Percentiles rank a stretch among this genome's conserved stretches.
Evolutionary conservation across 352 stramenopile species (phyloP).

Genomic region (Globisporangium viniferum): DNA sequence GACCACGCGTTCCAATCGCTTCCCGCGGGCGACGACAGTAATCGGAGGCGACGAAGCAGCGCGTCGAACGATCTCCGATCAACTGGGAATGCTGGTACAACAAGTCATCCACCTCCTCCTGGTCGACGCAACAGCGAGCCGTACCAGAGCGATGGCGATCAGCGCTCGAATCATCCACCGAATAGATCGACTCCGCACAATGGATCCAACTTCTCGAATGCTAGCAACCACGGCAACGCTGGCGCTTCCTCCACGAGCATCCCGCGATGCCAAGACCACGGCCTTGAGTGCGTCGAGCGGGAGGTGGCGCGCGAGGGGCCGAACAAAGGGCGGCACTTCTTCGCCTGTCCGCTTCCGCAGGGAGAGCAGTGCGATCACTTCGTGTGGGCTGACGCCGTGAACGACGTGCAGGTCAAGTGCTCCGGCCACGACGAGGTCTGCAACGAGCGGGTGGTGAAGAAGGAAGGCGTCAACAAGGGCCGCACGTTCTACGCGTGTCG

Average conservation of each 20-base stretch:
- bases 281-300: conserved; percentile 45
- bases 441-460: conserved; percentile 55
- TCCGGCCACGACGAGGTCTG: conserved; percentile 61
- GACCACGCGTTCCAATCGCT: not conserved
- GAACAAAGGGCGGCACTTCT: conserved; percentile 94
- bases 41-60: not conserved
- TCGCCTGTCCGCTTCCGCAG: conserved; percentile 79
- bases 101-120: conserved; percentile 1
- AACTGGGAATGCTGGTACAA: not conserved
- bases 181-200: not conserved
- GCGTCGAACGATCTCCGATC: not conserved
- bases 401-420: conserved; percentile 28
- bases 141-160: not conserved
- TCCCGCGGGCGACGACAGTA: not conserved
- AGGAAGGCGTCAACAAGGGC: conserved; percentile 67
- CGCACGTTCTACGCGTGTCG: conserved; percentile 61
- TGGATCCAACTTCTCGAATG: not conserved
- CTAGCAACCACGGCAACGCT: not conserved
- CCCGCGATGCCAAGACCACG: conserved; percentile 48
- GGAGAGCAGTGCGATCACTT: conserved; percentile 92
- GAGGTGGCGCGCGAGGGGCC: conserved; percentile 53
- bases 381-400: conserved; percentile 58
- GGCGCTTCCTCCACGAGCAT: not conserved
- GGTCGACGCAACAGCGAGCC: conserved; percentile 5
- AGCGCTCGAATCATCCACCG: not conserved